These are phyloP conservation scores for Dothidotthia symphoricarpi DNA, from an alignment of 2,329 filamentous ascomycete species.

Conservation along the genomic window DNA sequence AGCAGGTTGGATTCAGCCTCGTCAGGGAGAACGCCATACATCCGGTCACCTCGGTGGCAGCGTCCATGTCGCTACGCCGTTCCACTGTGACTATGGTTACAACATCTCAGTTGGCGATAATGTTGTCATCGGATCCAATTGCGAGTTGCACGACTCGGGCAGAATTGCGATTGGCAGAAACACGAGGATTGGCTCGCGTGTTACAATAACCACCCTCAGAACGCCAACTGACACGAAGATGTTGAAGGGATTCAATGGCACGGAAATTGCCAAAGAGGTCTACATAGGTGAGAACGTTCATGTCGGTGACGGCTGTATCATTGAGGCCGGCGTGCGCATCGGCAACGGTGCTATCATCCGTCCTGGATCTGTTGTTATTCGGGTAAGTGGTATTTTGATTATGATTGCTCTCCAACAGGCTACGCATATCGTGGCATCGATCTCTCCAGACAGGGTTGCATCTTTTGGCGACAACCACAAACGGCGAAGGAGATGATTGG, in stretches of 20 bases:
- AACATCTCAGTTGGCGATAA: slow-evolving; percentile 87
- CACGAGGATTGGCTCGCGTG: slow-evolving; percentile 70
- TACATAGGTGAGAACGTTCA: slow-evolving; percentile 72
- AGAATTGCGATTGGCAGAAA: slow-evolving; percentile 78
- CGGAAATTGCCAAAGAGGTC: slow-evolving; percentile 68
- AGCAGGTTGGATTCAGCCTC: slow-evolving; percentile 49
- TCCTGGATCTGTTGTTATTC: slow-evolving; percentile 56
- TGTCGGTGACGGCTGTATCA: slow-evolving; percentile 62
- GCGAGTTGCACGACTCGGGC: slow-evolving; percentile 82
- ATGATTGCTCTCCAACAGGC: background rate
- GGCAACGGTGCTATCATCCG: slow-evolving; percentile 55
- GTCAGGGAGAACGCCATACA: slow-evolving; percentile 6
- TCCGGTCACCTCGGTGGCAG: slow-evolving; percentile 66
- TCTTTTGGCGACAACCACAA: too few relatives aligned
- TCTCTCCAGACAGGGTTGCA: too few relatives aligned
- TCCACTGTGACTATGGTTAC: slow-evolving; percentile 92
- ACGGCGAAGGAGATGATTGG: too few relatives aligned
- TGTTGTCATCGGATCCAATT: slow-evolving; percentile 78
- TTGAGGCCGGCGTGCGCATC: slow-evolving; percentile 57
- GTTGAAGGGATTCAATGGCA: slow-evolving; percentile 70
- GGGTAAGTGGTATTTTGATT: slow-evolving; percentile 46
- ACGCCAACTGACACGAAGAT: slow-evolving; percentile 70
- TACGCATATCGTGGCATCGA: too few relatives aligned
- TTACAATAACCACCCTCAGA: slow-evolving; percentile 78
- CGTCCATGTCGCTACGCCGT: slow-evolving; percentile 79